Percentiles rank a stretch among this genome's conserved stretches.
Conservation (phyloP, 768 basidiomycete genomes). For the Agaricus sinodeliciosus region DNA sequence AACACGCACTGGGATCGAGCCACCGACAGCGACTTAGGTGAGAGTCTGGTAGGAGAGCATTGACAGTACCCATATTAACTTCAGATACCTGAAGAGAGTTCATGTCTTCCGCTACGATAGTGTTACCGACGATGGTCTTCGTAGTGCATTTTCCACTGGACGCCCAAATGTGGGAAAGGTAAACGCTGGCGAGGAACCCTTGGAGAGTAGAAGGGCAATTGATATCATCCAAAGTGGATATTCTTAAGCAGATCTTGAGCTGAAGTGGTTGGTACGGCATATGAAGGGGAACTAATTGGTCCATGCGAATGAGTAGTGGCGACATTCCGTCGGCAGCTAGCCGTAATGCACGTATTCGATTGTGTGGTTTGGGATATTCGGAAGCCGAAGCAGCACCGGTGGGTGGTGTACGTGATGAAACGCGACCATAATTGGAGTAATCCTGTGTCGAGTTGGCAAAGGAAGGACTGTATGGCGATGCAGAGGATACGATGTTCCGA, state of each 20-base stretch:
- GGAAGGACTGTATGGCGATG: conserved; percentile 3
- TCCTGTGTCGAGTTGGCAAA: conserved; percentile 2
- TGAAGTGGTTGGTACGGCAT: conserved; percentile 16
- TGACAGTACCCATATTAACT: conserved; percentile 42
- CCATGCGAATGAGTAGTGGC: conserved; percentile 54
- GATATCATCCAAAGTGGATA: conserved; percentile 49
- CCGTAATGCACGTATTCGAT: conserved; percentile 35
- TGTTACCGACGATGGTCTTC: conserved; percentile 45
- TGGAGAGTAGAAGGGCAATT: conserved; percentile 50
- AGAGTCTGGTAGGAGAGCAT: conserved; percentile 62
- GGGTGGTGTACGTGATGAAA: conserved; percentile 1
- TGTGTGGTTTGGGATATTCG: conserved; percentile 14
- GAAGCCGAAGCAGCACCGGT: conserved; percentile 25
- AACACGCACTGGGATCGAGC: conserved; percentile 57
- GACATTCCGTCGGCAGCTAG: conserved; percentile 66
- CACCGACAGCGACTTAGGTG: conserved; percentile 59
- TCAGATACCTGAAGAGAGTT: conserved; percentile 43
- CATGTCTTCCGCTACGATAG: conserved; percentile 46
- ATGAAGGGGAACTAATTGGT: conserved; percentile 30
- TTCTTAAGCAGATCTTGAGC: conserved; percentile 50
- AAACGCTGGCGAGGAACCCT: conserved; percentile 55
- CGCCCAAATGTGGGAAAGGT: conserved; percentile 47
- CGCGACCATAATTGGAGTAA: conserved; percentile 5
- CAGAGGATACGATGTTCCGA: not conserved
- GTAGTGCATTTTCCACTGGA: conserved; percentile 59